A percentile compares a stretch with the other conserved stretches of the same genome.
phyloP scores from a whole-genome alignment of 805 yeast genomes.

The Citeromyces nyonsensis region DNA sequence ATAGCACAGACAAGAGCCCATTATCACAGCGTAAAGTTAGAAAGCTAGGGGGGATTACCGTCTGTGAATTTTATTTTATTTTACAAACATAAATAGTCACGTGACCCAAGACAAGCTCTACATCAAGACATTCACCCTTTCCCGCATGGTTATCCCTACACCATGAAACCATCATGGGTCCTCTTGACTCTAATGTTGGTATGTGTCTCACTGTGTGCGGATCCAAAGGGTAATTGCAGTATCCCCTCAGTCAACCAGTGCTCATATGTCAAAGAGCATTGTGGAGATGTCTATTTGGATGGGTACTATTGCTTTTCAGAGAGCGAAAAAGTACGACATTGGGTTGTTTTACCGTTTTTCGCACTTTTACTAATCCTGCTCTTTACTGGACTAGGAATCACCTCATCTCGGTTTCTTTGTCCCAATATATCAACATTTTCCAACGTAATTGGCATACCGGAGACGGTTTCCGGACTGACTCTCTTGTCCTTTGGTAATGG shows the following conservation, averaged over 20 bases:
- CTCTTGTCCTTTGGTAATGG: constrained; percentile 87
- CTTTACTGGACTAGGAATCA: constrained; percentile 56
- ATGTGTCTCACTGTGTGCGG: no score
- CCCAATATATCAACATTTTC: constrained; percentile 71
- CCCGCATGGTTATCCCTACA: no score
- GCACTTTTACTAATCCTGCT: constrained; percentile 16
- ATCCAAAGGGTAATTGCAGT: no score
- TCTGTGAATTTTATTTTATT: no score
- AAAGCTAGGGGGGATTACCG: no score
- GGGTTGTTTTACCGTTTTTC: constrained; percentile 9
- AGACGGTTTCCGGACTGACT: constrained; percentile 77
- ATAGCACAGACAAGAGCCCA: no score
- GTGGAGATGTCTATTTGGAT: constrained; percentile 11
- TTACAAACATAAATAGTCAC: no score
- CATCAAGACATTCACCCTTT: no score
- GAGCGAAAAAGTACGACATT: constrained; percentile 4
- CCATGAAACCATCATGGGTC: no score
- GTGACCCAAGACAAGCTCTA: no score
- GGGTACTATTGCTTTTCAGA: constrained; percentile 14
- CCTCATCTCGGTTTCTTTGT: constrained; percentile 74
- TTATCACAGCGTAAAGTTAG: no score
- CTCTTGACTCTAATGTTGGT: no score
- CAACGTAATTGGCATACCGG: constrained; percentile 47
- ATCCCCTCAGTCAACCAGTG: constrained; percentile 12
- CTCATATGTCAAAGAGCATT: constrained; percentile 10